phyloP scores from a whole-genome alignment of 192 early-diverging fungal species.

The Coemansia reversa region DNA sequence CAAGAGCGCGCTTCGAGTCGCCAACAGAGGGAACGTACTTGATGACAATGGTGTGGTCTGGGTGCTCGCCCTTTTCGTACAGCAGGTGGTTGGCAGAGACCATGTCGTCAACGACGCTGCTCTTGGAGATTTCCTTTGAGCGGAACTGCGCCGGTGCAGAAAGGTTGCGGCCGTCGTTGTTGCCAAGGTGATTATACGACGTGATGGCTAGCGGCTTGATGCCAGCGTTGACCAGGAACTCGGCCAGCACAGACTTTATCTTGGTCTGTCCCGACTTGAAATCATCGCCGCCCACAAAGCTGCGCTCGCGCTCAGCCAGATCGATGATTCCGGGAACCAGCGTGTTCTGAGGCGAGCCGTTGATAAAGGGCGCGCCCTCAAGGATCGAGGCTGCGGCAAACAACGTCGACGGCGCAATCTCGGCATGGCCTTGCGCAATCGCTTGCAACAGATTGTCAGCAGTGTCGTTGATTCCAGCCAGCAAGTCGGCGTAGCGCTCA shows the following conservation, averaged over 20 bases:
- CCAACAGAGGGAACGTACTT: slow-evolving; percentile 97
- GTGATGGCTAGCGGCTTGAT: slow-evolving; percentile 98
- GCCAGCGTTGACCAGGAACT: slow-evolving; percentile 98
- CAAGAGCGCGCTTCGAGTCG: slow-evolving; percentile 96
- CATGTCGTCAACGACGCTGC: slow-evolving; percentile 99
- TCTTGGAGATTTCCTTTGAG: slow-evolving; percentile 99
- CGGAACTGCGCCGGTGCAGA: slow-evolving; percentile 97
- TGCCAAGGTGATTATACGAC: slow-evolving; percentile 97
- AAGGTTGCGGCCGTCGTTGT: slow-evolving; percentile 99
- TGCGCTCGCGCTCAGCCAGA: slow-evolving; percentile 83
- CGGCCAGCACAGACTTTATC: slow-evolving; percentile 98
- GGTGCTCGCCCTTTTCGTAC: slow-evolving; percentile 78
- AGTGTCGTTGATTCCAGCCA: slow-evolving; percentile 95
- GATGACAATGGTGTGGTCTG: slow-evolving; percentile 92
- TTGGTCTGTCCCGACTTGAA: slow-evolving; percentile 99
- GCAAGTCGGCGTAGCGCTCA: slow-evolving; percentile 76
- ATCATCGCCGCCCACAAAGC: slow-evolving; percentile 98
- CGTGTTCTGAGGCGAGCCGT: slow-evolving; percentile 99
- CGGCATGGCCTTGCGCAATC: slow-evolving; percentile 78
- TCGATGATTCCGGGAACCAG: slow-evolving; percentile 94
- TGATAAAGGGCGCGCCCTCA: slow-evolving; percentile 95
- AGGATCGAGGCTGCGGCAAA: slow-evolving; percentile 96
- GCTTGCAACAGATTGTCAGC: slow-evolving; percentile 87
- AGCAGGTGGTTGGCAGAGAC: slow-evolving; percentile 91
- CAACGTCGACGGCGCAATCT: slow-evolving; percentile 93